These are phyloP conservation scores for Scleroderma bovista DNA, from an alignment of 768 basidiomycete species.

Conservation along the genomic window DNA sequence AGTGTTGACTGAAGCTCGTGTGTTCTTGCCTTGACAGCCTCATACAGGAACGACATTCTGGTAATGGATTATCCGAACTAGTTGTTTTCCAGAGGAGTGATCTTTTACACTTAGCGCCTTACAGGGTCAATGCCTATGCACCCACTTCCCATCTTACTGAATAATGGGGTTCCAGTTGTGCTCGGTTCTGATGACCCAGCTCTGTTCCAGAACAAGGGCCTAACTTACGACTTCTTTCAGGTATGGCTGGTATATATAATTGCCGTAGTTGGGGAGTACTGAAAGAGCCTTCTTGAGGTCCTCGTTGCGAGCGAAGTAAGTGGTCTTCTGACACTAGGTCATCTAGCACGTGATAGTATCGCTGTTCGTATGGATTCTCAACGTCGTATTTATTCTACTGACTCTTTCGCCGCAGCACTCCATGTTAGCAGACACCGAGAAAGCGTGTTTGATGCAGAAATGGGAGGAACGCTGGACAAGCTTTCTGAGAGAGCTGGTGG, in stretches of 20 bases:
- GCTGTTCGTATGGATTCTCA: conserved; percentile 19
- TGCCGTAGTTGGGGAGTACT: neutral
- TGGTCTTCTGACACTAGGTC: conserved; percentile 55
- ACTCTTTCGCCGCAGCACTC: conserved; percentile 39
- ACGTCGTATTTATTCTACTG: neutral
- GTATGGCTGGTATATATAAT: conserved; percentile 26
- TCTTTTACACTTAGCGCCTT: conserved; percentile 42
- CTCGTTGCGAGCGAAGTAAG: conserved; percentile 64
- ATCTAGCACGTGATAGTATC: conserved; percentile 69
- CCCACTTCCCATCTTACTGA: conserved; percentile 65
- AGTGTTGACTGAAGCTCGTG: conserved; percentile 21
- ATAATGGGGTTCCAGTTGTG: conserved; percentile 66
- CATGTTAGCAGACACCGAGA: conserved; percentile 42
- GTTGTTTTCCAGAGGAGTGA: neutral
- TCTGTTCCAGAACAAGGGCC: conserved; percentile 71
- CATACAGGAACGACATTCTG: conserved; percentile 63
- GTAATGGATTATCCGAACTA: conserved; percentile 30
- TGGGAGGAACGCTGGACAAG: conserved; percentile 48
- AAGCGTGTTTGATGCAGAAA: conserved; percentile 32
- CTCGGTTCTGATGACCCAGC: conserved; percentile 74
- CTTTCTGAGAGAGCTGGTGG: conserved; percentile 37
- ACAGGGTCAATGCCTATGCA: conserved; percentile 80
- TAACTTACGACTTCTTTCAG: conserved; percentile 77
- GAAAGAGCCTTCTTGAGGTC: conserved; percentile 38
- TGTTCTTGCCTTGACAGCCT: neutral